A percentile compares a stretch with the other conserved stretches of the same genome.
These are phyloP conservation scores for Clavispora carvajalis DNA, from an alignment of 805 yeast species.

Conservation along the genomic window DNA sequence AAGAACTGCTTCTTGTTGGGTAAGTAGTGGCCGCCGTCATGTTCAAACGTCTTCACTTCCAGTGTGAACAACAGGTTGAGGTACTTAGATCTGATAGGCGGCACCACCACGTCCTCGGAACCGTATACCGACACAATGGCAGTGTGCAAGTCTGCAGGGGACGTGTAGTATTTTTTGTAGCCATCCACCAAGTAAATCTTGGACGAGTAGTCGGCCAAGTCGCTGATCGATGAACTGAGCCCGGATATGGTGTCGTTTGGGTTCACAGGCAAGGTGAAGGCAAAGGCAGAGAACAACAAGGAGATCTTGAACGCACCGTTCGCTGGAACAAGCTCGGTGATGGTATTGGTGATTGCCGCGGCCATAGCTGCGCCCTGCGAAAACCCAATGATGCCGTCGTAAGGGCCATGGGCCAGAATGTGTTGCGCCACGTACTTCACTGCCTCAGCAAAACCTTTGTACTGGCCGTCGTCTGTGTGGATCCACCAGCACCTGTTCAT, in stretches of 20 bases:
- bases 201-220: constrained; percentile 17
- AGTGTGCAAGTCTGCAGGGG: constrained; percentile 17
- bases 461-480: constrained; percentile 15
- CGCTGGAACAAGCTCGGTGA: constrained; percentile 17
- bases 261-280: constrained; percentile 23
- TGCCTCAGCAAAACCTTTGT: constrained; percentile 26
- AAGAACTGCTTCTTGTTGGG: constrained; percentile 24
- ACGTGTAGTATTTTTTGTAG: constrained; percentile 17
- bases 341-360: constrained; percentile 21
- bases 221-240: constrained; percentile 17
- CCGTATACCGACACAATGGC: constrained; percentile 27
- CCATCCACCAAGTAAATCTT: constrained; percentile 17
- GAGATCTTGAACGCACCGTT: constrained; percentile 25
- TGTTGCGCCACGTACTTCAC: constrained; percentile 21
- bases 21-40: constrained; percentile 36
- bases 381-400: constrained; percentile 38
- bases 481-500: constrained; percentile 36
- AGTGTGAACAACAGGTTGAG: constrained; percentile 18
- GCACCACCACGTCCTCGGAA: constrained; percentile 27
- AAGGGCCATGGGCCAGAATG: constrained; percentile 34
- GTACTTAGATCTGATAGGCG: constrained; percentile 24
- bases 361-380: constrained; percentile 42
- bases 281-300: constrained; percentile 31
- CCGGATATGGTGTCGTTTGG: constrained; percentile 11
- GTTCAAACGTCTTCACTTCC: constrained; percentile 16